A percentile compares a stretch with the other conserved stretches of the same genome.
These are phyloP conservation scores for Talaromyces ruber DNA, from an alignment of 495 filamentous ascomycete species.

Conservation along the genomic window DNA sequence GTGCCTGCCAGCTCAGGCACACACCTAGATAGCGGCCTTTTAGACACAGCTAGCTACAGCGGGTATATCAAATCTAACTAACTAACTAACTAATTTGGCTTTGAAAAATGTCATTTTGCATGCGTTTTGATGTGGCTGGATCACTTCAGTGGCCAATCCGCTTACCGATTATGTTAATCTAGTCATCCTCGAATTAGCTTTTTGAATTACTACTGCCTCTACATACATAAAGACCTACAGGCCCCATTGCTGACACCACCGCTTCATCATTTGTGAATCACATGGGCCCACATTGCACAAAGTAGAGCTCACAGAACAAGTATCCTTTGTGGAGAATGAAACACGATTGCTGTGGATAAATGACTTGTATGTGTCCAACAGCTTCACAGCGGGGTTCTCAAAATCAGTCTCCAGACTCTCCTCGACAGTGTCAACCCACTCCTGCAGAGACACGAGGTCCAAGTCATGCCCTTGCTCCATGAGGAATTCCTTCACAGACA, in stretches of 20 bases:
- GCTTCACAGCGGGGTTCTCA: constrained; percentile 16
- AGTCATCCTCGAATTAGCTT: no score
- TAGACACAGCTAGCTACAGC: background rate
- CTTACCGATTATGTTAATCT: no score
- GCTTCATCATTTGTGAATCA: background rate
- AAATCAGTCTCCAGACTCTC: background rate
- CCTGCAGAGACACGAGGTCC: background rate
- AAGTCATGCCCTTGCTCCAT: background rate
- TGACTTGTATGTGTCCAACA: constrained; percentile 10
- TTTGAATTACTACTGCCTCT: background rate
- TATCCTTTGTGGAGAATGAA: background rate
- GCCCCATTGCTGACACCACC: background rate
- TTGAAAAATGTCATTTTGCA: no score
- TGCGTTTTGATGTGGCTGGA: no score
- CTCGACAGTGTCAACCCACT: constrained; percentile 14
- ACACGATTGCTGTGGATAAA: background rate
- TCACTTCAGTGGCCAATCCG: no score
- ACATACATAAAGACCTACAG: background rate
- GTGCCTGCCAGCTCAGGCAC: background rate
- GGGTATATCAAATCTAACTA: background rate
- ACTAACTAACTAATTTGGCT: no score
- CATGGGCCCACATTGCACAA: background rate
- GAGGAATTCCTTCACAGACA: background rate
- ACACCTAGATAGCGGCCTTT: background rate
- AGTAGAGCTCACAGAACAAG: background rate